Evolutionary conservation across 2,329 filamentous ascomycete genomes (phyloP), one percentile per base, ranked within the genome.

Genomic region (Colletotrichum neosansevieriae): DNA sequence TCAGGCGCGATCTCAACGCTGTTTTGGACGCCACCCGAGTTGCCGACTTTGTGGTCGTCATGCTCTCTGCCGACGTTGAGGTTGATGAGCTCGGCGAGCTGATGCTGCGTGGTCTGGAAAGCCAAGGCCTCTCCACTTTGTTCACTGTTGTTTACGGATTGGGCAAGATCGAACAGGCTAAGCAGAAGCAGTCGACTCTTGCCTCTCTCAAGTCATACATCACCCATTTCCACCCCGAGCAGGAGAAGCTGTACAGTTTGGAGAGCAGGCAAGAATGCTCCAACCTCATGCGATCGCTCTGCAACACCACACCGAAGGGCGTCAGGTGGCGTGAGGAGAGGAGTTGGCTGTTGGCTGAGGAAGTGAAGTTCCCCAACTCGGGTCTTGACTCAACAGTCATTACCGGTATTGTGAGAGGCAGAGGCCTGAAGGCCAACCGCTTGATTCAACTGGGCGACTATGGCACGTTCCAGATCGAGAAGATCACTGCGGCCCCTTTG

Each of bases 301-400:
- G 96, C 84, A 97, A 91, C 71, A 94, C 92, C 40, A 94, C 92
- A 49, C 95, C 96, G 11, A 98, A 97, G 82, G 96, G 96, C 1
- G 88, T 99, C n/a, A 85, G 91, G 71, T 99, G 96, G 96, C 89
- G 96, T 74, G 96, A 99, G 59, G 94, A 97, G 72, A 88, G 96
- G 73, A 97, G 94, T 74, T 99, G 96, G 93, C 93, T 99, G 91
- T 82, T 97, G 65, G 89, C 95, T 4, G 96, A 99, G 72, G 88
- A 94, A 32, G 84, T 97, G 60, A 82, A 88, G 73, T 97, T 94
- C 86, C 86, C 88, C 11, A 84, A 88, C 32, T 84, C 81, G 4
- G 85, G 85, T 11, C 83, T 85, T 1, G 85, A 87, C n/a, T 83
- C 89, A 47, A 92, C 93, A 9, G 82, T 94, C 7, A 77, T 99